Evolutionary conservation across 148 eudicot species (phyloP), one percentile per base, ranked within the genome.

Genomic region (Drosera capensis): DNA sequence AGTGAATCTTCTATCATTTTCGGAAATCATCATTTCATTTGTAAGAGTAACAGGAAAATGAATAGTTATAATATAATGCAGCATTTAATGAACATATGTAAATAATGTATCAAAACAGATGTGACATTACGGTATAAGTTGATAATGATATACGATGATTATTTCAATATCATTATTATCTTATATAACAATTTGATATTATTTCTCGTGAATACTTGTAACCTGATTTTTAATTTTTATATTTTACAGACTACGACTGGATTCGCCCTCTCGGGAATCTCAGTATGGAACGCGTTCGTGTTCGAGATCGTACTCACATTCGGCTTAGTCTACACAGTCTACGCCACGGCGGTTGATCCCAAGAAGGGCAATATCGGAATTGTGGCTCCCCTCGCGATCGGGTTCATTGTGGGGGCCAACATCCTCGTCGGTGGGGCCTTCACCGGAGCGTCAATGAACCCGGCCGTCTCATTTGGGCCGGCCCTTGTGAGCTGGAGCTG

Each of bases 401-500:
- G 95, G 14, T 74, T 81, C 76, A 74, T 83, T 45, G 94, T 83
- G 22, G 88, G 88, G 15, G 94, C 94, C 26, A 83, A 80, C 67
- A 84, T 84, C 35, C 53, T 80, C 13, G 95, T 85, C 16, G 90
- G 85, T 0, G 95, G 90, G 43, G 85, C 95, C 42, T 80, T 84
- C 25, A 73, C 79, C 23, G 94, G 94, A 16, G 90, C 88, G 0
- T 84, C 94, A 6, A 84, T 84, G 94, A 84, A 84, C 71, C 94
- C 88, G n/a, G 90, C 94, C 26, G 81, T 85, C 0, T 84, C 94
- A 14, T 68, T 81, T 18, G 94, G 88, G 26, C 94, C 94, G 2
- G 82, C 90, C 21, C 55, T 80, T 11, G 82, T 61, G 0, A 59
- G 70, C 25, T 77, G 79, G 19, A 82, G 80, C 45, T 65, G 71